Conservation (phyloP, 441 rosid species). For the Dalechampia spathulata region DNA sequence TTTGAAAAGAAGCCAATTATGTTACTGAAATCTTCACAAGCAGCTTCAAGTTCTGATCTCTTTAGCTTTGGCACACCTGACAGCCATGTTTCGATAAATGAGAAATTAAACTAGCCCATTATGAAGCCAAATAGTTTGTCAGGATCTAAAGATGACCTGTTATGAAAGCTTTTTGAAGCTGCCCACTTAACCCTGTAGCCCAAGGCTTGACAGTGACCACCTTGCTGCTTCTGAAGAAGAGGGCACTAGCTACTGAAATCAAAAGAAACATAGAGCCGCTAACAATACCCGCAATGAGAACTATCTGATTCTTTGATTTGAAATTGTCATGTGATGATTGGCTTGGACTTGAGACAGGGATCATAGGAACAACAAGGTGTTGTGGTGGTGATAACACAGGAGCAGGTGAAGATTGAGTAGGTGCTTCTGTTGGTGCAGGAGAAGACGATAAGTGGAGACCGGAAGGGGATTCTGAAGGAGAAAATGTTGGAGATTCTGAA, state of each 20-base stretch:
- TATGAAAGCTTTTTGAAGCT: conserved; percentile 75
- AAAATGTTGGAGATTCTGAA: conserved; percentile 22
- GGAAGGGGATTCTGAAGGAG: conserved; percentile 28
- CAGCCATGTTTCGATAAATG: neutral
- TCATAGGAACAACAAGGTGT: conserved; percentile 7
- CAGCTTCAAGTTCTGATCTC: conserved; percentile 82
- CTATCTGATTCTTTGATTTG: conserved; percentile 22
- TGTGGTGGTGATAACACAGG: conserved; percentile 25
- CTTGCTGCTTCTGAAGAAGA: conserved; percentile 38
- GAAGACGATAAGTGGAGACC: conserved; percentile 24
- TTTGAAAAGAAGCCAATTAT: conserved; percentile 68
- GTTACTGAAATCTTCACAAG: conserved; percentile 97
- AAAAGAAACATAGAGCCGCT: conserved; percentile 47
- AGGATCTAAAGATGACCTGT: conserved; percentile 41
- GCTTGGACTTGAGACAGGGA: conserved; percentile 32
- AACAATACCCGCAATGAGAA: conserved; percentile 22
- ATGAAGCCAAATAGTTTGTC: neutral
- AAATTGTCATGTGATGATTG: conserved; percentile 14
- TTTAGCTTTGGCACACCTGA: conserved; percentile 82
- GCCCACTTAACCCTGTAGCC: conserved; percentile 80
- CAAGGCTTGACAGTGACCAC: conserved; percentile 74
- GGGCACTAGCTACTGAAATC: conserved; percentile 24
- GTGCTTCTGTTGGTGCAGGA: conserved; percentile 28
- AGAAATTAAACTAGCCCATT: neutral
- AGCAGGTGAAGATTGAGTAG: conserved; percentile 19